Base-by-base conservation (phyloP, 2,329 filamentous ascomycete genomes). In the Hortaea werneckii region DNA sequence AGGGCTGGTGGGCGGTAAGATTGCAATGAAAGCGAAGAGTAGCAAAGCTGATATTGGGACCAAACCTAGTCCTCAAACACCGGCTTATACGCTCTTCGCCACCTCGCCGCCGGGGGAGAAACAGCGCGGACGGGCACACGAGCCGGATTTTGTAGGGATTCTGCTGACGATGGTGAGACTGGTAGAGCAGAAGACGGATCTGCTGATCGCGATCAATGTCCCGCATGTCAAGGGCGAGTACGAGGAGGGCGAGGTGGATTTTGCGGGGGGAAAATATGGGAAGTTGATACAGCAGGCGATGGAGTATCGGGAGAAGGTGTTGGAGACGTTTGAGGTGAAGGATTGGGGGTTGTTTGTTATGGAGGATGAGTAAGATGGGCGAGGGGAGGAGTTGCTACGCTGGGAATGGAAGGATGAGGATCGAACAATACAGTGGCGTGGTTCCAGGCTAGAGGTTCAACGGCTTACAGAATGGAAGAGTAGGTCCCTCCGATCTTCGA, bases 201-300 rank as follows among this genome's bases (percentile, higher is more conserved):
- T 96, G 35, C 70, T 95, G 40, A 79, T 95, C 51, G 85, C 85
- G 37, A 79, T 95, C 60, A 95, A 95, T 66, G 85, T 94, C 41
- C 90, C 89, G 28, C 83, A 92, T 61, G 82, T 87, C 54, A 75
- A 78, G 55, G 82, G 82, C 51, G 79, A 85, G 63, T 87, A 87
- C 61, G 73, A 81, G 56, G 78, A 81, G 64, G 81, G 83, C 6
- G 81, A 87, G 29, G 78, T 90, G 11, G 79, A 86, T 59, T 67
- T 82, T 46, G 74, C 79, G 59, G 66, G 79, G 46, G 80, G 80
- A 11, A 80, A 77, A 61, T 75, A 77, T 58, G 84, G 82, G 4
- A 75, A 79, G 64, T 67, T 85, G 52, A 81, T 86, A 57, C 82
- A 81, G 43, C 75, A 56, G 26, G 69, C 64, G 28, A 52, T 82